Evolutionary conservation across 805 yeast species (phyloP), one percentile per base, ranked within the genome.

Genomic region (Barnettozyma sucrosica): DNA sequence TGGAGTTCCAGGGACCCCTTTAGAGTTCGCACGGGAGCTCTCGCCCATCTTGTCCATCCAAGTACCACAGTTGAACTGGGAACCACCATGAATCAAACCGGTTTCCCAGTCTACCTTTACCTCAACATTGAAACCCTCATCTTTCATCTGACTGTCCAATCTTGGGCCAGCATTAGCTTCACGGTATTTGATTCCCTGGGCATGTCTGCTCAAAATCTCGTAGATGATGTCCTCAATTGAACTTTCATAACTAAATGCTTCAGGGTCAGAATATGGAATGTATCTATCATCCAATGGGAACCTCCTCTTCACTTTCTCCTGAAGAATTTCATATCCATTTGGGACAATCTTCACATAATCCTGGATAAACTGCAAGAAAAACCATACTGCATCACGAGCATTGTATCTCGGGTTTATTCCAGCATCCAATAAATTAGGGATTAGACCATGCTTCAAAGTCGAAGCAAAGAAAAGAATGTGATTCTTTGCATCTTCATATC

Each of bases 31-130:
- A 47, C 67, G 73, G 32, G 66, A 80, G 59, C 96, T 86, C 68
- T 93, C 98, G 23, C 99, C 99, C 98, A 92, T 92, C 68, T 92
- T 92, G 67, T 92, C 99, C 97, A 90, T 92, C 99, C 99, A 92
- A 0, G 99, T 93, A 20, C 99, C 99, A 70, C 99, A 92, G 63
- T 92, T 92, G 64, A 68, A 79, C 65, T 86, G 96, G 43, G 87
- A 86, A 2, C 99, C 98, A 41, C 98, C 99, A 64, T 80, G 85
- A 4, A 90, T 70, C 26, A 93, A 68, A 1, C 99, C 99, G 11
- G 86, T 89, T 0, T 70, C 59, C 97, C 97, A 92, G 63, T 92
- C 97, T 40, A 90, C 89, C 49, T 67, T 58, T 2, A 90, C 76
- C 53, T 79, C 76, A 40, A 92, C 90, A 63, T 92, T 85, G 71